Evolutionary conservation across 371 early-diverging fungal genomes (phyloP).

Genomic region (Entomophthora muscae): DNA sequence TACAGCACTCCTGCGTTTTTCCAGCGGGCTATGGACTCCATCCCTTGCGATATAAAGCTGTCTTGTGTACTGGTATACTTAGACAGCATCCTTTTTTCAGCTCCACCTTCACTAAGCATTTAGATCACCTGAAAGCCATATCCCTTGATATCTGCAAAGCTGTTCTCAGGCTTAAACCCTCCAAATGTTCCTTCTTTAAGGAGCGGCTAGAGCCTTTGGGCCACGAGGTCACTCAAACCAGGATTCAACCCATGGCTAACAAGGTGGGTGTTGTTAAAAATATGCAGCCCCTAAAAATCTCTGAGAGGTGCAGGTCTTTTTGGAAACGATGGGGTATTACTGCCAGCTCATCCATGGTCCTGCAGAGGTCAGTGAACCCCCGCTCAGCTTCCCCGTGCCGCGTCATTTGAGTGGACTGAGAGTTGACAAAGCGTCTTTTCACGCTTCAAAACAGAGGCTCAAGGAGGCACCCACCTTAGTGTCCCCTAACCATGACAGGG

Average conservation of each 20-base stretch:
- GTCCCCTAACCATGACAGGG: not conserved
- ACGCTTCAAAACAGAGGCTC: no score
- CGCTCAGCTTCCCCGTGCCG: not conserved
- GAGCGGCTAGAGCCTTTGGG: not conserved
- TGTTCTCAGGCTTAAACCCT: not conserved
- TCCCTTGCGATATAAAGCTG: not conserved
- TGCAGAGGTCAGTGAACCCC: not conserved
- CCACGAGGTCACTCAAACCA: not conserved
- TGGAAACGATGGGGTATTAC: not conserved
- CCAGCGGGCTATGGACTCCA: not conserved
- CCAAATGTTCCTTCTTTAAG: not conserved
- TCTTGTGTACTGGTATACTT: not conserved
- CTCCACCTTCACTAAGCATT: not conserved
- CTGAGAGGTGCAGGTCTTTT: not conserved
- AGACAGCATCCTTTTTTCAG: not conserved
- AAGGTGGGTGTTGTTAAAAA: not conserved
- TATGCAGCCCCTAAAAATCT: not conserved
- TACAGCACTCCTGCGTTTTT: not conserved
- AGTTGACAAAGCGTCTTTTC: no score
- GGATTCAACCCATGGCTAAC: not conserved
- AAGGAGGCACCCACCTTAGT: not conserved
- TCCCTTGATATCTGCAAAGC: not conserved
- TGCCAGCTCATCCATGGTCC: not conserved
- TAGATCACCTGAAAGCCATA: not conserved
- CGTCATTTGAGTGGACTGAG: no score